Evolutionary conservation across 257 asterid species (phyloP).

Genomic region (Ilex aquifolium): DNA sequence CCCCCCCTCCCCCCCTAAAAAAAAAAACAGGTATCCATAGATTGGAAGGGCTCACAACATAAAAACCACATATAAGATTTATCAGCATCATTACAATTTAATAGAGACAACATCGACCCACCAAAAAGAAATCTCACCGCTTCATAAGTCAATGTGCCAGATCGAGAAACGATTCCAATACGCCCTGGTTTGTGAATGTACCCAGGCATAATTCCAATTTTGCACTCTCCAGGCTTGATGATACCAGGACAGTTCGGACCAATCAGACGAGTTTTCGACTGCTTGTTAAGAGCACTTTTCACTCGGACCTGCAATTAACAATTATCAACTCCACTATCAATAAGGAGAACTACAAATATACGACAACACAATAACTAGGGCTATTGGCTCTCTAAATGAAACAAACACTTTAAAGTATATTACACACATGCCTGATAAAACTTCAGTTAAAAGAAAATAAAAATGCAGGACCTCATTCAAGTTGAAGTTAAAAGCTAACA

Average conservation of each 20-base stretch:
- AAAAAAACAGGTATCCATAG: too few species aligned
- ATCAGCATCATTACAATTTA: too few species aligned
- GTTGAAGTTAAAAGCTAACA: too few species aligned
- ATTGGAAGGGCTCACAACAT: neutral
- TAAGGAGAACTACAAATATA: too few species aligned
- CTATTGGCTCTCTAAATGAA: neutral
- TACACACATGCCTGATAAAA: too few species aligned
- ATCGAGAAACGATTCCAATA: slow-evolving; percentile 86
- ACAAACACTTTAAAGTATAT: neutral
- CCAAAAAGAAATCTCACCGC: slow-evolving; percentile 53
- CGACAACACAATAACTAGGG: too few species aligned
- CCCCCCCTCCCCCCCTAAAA: too few species aligned
- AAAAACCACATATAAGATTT: neutral
- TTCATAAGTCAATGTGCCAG: slow-evolving; percentile 86
- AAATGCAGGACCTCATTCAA: too few species aligned
- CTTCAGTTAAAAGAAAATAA: too few species aligned
- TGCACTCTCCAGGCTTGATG: slow-evolving; percentile 98
- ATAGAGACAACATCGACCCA: neutral
- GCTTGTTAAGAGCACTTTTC: slow-evolving; percentile 78
- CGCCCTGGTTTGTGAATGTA: slow-evolving; percentile 99
- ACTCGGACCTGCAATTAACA: slow-evolving; percentile 55
- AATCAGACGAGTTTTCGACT: slow-evolving; percentile 81
- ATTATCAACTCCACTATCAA: neutral
- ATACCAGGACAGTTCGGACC: slow-evolving; percentile 99
- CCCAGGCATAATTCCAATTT: slow-evolving; percentile 98